A percentile compares a stretch with the other conserved stretches of the same genome.
phyloP scores from a whole-genome alignment of 305 asterid genomes.

The Fraxinus paxiana region DNA sequence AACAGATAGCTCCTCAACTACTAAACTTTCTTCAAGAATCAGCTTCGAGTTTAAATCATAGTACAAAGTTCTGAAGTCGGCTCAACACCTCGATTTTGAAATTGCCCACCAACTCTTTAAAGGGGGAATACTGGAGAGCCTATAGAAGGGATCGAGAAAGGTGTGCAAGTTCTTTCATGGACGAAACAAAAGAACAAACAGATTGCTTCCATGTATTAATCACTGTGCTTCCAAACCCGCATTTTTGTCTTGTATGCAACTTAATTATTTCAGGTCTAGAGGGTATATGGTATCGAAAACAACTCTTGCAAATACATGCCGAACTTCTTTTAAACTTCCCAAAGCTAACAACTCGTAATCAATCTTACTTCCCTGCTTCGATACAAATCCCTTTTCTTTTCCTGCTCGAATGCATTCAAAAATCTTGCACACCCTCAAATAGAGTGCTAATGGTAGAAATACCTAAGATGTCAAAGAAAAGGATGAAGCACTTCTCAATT shows the following conservation, averaged over 20 bases:
- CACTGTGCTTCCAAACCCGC: neutral
- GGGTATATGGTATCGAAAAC: constrained; percentile 86
- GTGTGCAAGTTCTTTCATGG: neutral
- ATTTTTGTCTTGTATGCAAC: neutral
- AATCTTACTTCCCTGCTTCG: constrained; percentile 61
- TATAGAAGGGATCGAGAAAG: neutral
- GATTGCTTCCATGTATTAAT: neutral
- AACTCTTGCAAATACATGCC: constrained; percentile 81
- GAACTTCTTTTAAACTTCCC: constrained; percentile 73
- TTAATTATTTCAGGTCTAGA: constrained; percentile 20
- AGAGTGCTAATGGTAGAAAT: constrained; percentile 47
- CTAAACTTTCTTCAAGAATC: neutral
- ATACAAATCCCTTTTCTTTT: constrained; percentile 43
- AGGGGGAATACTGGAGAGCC: neutral
- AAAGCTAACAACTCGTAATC: constrained; percentile 62
- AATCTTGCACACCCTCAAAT: constrained; percentile 56
- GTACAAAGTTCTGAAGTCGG: neutral
- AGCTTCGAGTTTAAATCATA: neutral
- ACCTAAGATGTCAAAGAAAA: constrained; percentile 43
- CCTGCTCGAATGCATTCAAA: constrained; percentile 61
- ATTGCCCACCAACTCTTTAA: neutral
- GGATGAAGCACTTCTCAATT: neutral
- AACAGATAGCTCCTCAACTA: neutral
- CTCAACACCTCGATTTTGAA: neutral
- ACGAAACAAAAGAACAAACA: neutral